A percentile compares a stretch with the other conserved stretches of the same genome.
Conservation (phyloP, 495 filamentous ascomycete genomes). For the Tuber calosporum region DNA sequence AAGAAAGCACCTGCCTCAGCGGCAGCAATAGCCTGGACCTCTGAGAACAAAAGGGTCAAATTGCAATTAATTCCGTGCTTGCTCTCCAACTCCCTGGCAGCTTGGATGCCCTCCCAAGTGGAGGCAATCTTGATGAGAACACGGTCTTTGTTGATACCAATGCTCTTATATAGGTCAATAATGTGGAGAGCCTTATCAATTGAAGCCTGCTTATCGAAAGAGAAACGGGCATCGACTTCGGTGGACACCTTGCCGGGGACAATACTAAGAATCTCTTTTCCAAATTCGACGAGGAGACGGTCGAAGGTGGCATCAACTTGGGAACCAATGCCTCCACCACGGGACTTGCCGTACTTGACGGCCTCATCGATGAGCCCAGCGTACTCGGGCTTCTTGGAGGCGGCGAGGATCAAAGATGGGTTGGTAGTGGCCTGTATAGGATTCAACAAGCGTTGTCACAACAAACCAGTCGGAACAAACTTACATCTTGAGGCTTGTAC, state of each 20-base stretch:
- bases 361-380: slow-evolving; percentile 83
- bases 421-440: slow-evolving; percentile 58
- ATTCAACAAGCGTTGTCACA: slow-evolving; percentile 1
- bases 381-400: slow-evolving; percentile 97
- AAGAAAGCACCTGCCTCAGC: slow-evolving; percentile 97
- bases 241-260: slow-evolving; percentile 98
- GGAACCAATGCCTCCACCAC: slow-evolving; percentile 59
- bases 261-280: slow-evolving; percentile 92
- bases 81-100: slow-evolving; percentile 85
- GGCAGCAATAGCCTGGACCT: slow-evolving; percentile 87
- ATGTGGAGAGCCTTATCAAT: slow-evolving; percentile 95
- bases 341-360: slow-evolving; percentile 72
- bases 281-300: slow-evolving; percentile 93
- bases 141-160: slow-evolving; percentile 86
- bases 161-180: slow-evolving; percentile 91
- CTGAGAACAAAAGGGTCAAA: slow-evolving; percentile 98
- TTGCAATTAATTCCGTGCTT: slow-evolving; percentile 96
- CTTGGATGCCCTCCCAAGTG: slow-evolving; percentile 96
- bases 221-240: slow-evolving; percentile 94
- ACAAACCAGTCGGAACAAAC: not conserved
- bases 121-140: slow-evolving; percentile 87
- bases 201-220: slow-evolving; percentile 87
- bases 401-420: slow-evolving; percentile 93
- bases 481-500: slow-evolving; percentile 96
- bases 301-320: slow-evolving; percentile 80